Percentiles rank a stretch among this genome's conserved stretches.
Evolutionary conservation across 2,329 filamentous ascomycete genomes (phyloP).

Genomic region (Colletotrichum kahawae): DNA sequence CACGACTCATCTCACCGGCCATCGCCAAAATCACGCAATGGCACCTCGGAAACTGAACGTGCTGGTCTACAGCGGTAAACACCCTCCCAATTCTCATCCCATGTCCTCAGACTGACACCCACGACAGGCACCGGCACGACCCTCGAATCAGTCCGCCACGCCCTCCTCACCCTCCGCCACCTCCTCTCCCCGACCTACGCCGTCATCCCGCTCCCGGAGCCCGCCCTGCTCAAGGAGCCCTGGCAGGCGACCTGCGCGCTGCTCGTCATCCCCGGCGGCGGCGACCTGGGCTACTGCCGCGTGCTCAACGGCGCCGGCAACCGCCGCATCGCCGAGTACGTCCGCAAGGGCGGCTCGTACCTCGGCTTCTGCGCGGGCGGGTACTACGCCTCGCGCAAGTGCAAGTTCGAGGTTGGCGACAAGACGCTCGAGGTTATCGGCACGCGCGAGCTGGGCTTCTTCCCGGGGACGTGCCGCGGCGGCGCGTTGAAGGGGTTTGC

Average conservation of each 20-base stretch:
- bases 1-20: neutral
- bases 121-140: conserved; percentile 80
- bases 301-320: conserved; percentile 89
- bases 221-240: conserved; percentile 85
- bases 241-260: conserved; percentile 88
- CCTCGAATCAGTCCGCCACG: conserved; percentile 86
- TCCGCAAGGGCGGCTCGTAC: conserved; percentile 84
- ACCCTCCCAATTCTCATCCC: conserved; percentile 24
- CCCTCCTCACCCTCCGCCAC: conserved; percentile 83
- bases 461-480: conserved; percentile 83
- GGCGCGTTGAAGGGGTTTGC: conserved; percentile 88
- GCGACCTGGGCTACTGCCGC: conserved; percentile 90
- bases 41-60: conserved; percentile 80
- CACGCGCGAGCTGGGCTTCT: conserved; percentile 84
- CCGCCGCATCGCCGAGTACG: conserved; percentile 80
- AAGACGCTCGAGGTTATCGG: conserved; percentile 84
- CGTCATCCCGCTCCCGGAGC: conserved; percentile 82
- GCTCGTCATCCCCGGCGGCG: conserved; percentile 90
- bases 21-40: conserved; percentile 49
- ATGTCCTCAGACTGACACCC: conserved; percentile 26
- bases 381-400: conserved; percentile 82
- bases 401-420: conserved; percentile 87
- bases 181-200: conserved; percentile 91
- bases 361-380: conserved; percentile 93
- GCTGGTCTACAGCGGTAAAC: conserved; percentile 85